Base-by-base conservation (phyloP, 2,329 filamentous ascomycete genomes). In the Cytospora piceicola region DNA sequence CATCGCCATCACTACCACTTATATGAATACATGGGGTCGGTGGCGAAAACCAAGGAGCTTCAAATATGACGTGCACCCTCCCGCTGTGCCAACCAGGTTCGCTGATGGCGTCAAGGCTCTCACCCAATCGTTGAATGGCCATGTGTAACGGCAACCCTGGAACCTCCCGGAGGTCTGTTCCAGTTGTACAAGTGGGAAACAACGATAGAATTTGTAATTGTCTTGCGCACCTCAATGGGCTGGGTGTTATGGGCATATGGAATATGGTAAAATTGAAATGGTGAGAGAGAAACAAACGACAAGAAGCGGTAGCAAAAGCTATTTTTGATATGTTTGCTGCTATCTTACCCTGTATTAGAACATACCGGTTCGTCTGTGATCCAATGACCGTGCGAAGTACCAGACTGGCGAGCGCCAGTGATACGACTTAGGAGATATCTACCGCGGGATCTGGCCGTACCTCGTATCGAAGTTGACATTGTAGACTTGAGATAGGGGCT, bases 61-160 rank as follows among this genome's bases (percentile, higher is more conserved):
- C n/a, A 49, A 3, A 49, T 49, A 49, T 49, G 46, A 49, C 46
- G 46, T 49, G 46, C 46, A 49, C 46, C 42, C 46, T 49, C 46
- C 46, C 27, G 27, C 3, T 3, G 27, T 29, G 3, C 27, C n/a
- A 49, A 49, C 46, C 46, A 49, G 46, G n/a, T 22, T 49, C 46
- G n/a, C 12, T 24, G 8, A 14, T 24, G 46, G 46, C n/a, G n/a
- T 49, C 46, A 24, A 24, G 42, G 46, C 46, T 49, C 22, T 49
- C 22, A 12, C 46, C 22, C 46, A 49, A 49, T 24, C n/a, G n/a
- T 36, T 46, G 46, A 9, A 49, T 24, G 22, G 7, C n/a, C 46
- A 1, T 49, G 46, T 49, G 46, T 49, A 49, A 49, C 46, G 20
- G n/a, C 46, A 36, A 36, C 7, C 14, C 46, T 7, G n/a, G n/a